Evolutionary conservation across 1,284 basidiomycete genomes (phyloP).

Genomic region (Cryptococcus floricola): DNA sequence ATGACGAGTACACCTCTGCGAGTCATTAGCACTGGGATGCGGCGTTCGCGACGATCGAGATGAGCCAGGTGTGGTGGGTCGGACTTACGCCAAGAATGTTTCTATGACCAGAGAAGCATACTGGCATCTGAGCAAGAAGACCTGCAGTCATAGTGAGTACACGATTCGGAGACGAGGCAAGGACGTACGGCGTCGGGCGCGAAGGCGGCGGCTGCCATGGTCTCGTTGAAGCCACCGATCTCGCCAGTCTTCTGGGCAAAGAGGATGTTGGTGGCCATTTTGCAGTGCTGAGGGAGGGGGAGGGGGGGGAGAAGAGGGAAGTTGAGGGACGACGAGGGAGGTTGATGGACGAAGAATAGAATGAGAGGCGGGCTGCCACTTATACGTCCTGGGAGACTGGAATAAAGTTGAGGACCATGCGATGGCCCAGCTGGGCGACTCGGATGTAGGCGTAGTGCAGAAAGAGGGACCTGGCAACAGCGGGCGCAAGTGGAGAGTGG

Average conservation of each 20-base stretch:
- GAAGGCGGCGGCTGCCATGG: conserved; percentile 13
- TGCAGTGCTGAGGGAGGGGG: background rate
- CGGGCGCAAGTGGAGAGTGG: no score
- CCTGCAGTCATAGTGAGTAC: background rate
- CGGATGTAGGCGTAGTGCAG: no score
- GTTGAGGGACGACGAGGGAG: background rate
- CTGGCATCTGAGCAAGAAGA: conserved; percentile 3
- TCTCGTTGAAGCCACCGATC: conserved; percentile 14
- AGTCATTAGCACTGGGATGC: background rate
- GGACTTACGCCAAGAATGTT: conserved; percentile 7
- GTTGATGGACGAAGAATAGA: background rate
- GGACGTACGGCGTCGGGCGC: conserved; percentile 6
- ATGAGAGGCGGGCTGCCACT: background rate
- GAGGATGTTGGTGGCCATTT: background rate
- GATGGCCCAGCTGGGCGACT: no score
- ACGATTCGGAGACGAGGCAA: conserved; percentile 1
- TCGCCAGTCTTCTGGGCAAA: background rate
- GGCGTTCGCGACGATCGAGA: background rate
- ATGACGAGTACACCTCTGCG: conserved; percentile 13
- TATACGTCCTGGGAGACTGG: background rate
- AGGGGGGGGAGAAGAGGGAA: background rate
- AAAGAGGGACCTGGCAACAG: no score
- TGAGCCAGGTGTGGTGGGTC: no score
- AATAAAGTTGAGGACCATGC: no score
- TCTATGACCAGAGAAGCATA: conserved; percentile 17